Conservation (phyloP, 148 eudicot genomes). For the Rhododendron williamsianum region DNA sequence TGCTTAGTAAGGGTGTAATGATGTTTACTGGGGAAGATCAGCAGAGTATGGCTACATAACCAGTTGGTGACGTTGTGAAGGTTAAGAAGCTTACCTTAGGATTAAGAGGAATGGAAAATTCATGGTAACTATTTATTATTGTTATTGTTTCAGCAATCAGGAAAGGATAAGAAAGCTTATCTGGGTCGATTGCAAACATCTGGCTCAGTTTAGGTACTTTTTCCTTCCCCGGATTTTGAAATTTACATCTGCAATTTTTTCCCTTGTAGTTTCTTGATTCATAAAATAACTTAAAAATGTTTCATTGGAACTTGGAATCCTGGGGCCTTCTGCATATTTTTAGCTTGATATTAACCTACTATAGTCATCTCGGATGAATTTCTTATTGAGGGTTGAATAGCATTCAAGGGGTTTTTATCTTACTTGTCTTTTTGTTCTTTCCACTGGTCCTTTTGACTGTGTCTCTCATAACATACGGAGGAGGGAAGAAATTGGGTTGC, state of each 20-base stretch:
- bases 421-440: background rate
- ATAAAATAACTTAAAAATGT: constrained; percentile 8
- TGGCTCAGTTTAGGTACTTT: constrained; percentile 27
- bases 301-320: background rate
- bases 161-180: constrained; percentile 22
- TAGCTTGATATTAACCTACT: background rate
- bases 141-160: constrained; percentile 13
- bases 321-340: constrained; percentile 11
- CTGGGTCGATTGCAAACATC: constrained; percentile 38
- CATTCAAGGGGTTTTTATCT: background rate
- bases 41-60: background rate
- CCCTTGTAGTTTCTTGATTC: constrained; percentile 14
- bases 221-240: constrained; percentile 4
- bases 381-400: constrained; percentile 1
- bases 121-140: constrained; percentile 25
- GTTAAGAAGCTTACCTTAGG: constrained; percentile 17
- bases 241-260: constrained; percentile 1
- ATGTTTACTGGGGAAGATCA: constrained; percentile 21
- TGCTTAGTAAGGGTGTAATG: constrained; percentile 25
- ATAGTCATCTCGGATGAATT: background rate
- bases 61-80: constrained; percentile 8
- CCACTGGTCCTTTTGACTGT: constrained; percentile 10
- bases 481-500: background rate
- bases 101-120: constrained; percentile 15
- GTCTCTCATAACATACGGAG: background rate